phyloP scores from a whole-genome alignment of 108 stramenopile species.

The Nitzschia sp. region DNA sequence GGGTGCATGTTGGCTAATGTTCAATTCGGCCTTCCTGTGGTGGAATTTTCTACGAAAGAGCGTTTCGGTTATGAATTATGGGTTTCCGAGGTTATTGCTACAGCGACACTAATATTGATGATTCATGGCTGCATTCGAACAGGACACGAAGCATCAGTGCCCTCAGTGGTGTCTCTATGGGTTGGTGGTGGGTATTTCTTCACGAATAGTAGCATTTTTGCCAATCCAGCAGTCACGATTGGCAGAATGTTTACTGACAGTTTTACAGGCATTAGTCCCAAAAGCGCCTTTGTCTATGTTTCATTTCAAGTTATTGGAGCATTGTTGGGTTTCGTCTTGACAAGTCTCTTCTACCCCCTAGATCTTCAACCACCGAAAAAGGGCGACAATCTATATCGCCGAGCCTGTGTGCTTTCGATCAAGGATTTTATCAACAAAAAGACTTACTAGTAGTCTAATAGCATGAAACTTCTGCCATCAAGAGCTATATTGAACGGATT shows the following conservation, averaged over 20 bases:
- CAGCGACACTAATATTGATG: constrained; percentile 23
- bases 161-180: constrained; percentile 30
- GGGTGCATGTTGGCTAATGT: constrained; percentile 20
- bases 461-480: too few species aligned
- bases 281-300: constrained; percentile 13
- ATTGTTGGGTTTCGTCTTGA: constrained; percentile 2
- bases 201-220: constrained; percentile 35
- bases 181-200: constrained; percentile 46
- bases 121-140: constrained; percentile 39
- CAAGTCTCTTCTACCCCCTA: not conserved
- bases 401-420: constrained; percentile 5
- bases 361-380: not conserved
- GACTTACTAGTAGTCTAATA: not conserved
- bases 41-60: constrained; percentile 21
- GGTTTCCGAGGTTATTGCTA: constrained; percentile 33
- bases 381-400: constrained; percentile 14
- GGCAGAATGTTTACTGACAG: constrained; percentile 36
- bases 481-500: too few species aligned
- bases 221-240: constrained; percentile 48
- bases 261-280: constrained; percentile 32
- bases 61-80: constrained; percentile 24
- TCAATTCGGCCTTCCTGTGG: not conserved
- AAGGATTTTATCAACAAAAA: constrained; percentile 1
- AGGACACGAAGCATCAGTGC: constrained; percentile 19
- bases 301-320: constrained; percentile 25